These are phyloP conservation scores for Chara braunii DNA, from an alignment of 139 green algal species.

Conservation along the genomic window DNA sequence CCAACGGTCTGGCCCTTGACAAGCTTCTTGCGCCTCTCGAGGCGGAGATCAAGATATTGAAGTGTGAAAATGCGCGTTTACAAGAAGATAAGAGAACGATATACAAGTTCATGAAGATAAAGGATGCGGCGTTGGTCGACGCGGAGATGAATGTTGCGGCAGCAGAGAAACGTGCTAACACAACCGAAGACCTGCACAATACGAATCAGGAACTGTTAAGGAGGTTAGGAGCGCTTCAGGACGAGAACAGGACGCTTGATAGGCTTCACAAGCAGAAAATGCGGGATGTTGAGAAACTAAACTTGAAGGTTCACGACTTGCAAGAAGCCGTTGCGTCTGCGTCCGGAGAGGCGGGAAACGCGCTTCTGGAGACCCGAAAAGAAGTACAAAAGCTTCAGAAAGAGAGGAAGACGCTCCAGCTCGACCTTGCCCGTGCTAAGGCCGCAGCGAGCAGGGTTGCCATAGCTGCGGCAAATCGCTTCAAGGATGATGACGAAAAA, in stretches of 20 bases:
- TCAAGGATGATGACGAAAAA: slow-evolving; percentile 41
- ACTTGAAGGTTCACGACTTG: background rate
- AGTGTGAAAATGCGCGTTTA: slow-evolving; percentile 25
- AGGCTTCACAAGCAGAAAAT: slow-evolving; percentile 33
- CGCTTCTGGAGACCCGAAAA: background rate
- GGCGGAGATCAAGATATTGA: slow-evolving; percentile 17
- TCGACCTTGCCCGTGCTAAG: slow-evolving; percentile 29
- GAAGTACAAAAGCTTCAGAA: slow-evolving; percentile 26
- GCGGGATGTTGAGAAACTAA: slow-evolving; percentile 31
- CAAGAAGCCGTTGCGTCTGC: background rate
- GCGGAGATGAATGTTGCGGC: slow-evolving; percentile 19
- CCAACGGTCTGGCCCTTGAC: background rate
- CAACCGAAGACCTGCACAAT: slow-evolving; percentile 25
- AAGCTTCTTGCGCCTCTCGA: slow-evolving; percentile 15
- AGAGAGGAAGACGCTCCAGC: slow-evolving; percentile 9
- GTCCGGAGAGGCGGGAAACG: background rate
- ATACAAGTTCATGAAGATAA: slow-evolving; percentile 25
- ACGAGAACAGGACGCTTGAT: slow-evolving; percentile 33
- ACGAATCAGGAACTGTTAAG: slow-evolving; percentile 10
- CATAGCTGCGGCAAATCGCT: slow-evolving; percentile 29
- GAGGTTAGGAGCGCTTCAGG: slow-evolving; percentile 24
- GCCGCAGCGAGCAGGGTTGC: slow-evolving; percentile 23
- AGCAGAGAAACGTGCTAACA: background rate
- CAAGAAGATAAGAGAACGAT: slow-evolving; percentile 24
- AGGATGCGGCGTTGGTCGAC: slow-evolving; percentile 30